phyloP scores from a whole-genome alignment of 2,329 filamentous ascomycete genomes.

The Hyphodiscus sp. region DNA sequence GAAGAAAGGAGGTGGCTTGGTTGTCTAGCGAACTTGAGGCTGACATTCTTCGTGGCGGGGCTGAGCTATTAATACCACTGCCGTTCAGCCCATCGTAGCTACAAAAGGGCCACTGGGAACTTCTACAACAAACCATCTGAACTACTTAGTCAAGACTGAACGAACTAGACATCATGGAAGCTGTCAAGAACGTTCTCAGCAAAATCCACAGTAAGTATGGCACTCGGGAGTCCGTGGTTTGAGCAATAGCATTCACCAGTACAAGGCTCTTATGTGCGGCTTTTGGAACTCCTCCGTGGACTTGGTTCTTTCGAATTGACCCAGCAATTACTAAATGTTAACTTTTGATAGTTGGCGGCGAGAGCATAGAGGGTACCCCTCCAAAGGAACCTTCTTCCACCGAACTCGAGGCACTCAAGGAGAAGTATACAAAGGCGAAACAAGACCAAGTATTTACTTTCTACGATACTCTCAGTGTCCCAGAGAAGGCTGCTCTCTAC shows the following conservation, averaged over 20 bases:
- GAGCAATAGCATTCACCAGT: no score
- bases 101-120: constrained; percentile 2
- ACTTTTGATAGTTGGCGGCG: constrained; percentile 22
- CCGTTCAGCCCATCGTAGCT: neutral
- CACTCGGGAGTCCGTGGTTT: no score
- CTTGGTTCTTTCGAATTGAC: neutral
- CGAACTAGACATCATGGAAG: constrained; percentile 23
- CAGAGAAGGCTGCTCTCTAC: constrained; percentile 74
- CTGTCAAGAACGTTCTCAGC: constrained; percentile 40
- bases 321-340: neutral
- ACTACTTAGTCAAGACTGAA: neutral
- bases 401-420: constrained; percentile 48
- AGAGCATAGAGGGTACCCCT: constrained; percentile 18
- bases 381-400: constrained; percentile 31
- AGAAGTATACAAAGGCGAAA: constrained; percentile 66
- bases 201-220: constrained; percentile 32
- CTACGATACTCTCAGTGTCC: constrained; percentile 68
- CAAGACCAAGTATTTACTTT: constrained; percentile 84
- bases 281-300: neutral
- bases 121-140: neutral
- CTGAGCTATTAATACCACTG: constrained; percentile 15
- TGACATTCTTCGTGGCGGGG: constrained; percentile 15
- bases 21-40: constrained; percentile 7
- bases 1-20: constrained; percentile 12
- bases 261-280: neutral